Evolutionary conservation across 1,139 yeast species (phyloP).

Genomic region (Torulaspora pretoriensis): DNA sequence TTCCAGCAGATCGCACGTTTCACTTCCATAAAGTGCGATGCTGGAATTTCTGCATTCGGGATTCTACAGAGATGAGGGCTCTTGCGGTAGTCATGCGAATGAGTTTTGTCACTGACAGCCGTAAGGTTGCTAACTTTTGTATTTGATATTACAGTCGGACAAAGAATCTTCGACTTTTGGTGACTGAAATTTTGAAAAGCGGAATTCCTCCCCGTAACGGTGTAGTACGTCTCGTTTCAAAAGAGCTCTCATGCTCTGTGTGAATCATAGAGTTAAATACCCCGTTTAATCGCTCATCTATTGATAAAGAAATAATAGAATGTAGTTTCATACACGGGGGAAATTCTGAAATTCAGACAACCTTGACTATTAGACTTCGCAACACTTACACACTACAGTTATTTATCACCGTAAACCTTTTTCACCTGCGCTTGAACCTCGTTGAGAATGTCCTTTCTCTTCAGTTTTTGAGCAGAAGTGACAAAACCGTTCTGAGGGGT

Average conservation of each 20-base stretch:
- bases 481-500: conserved; percentile 94
- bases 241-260: background rate
- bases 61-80: conserved; percentile 5
- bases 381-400: conserved; percentile 3
- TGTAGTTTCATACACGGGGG: conserved; percentile 40
- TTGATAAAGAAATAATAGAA: conserved; percentile 32
- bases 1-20: conserved; percentile 22
- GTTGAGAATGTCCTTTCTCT: conserved; percentile 83
- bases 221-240: background rate
- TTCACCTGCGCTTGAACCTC: conserved; percentile 59
- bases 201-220: background rate
- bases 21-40: conserved; percentile 31
- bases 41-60: conserved; percentile 6
- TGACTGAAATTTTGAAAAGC: background rate
- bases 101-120: background rate
- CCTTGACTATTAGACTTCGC: background rate
- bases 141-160: background rate
- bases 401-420: conserved; percentile 41
- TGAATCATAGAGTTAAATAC: conserved; percentile 29
- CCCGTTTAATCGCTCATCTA: conserved; percentile 41
- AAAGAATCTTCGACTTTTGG: background rate
- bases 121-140: background rate
- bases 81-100: background rate
- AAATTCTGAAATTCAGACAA: conserved; percentile 24
- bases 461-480: conserved; percentile 93